Base-by-base conservation (phyloP, 768 basidiomycete species). In the Hortiboletus flavorubellus region DNA sequence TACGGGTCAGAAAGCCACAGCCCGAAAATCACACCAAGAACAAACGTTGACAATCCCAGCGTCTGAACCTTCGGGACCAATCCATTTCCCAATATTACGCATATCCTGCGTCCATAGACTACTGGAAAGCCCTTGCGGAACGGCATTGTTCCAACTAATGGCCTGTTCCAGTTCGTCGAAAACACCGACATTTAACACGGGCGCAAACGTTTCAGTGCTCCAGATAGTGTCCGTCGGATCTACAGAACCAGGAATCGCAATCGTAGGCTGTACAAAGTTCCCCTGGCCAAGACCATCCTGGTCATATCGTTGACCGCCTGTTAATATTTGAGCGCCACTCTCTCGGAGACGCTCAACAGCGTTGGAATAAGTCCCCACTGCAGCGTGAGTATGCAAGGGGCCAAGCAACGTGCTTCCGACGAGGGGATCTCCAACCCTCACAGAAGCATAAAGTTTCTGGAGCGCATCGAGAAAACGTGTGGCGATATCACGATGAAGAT, bases 1-100 rank as follows among this genome's bases (percentile, higher is more conserved):
- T 7, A 54, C 4, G 29, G 34, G 39, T 69, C 39, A 62, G 50
- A 39, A 46, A 30, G 11, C 15, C 11, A 35, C 55, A 8, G 10
- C 21, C 34, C 37, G 10, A 1, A 8, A 35, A 46, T 43, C 43
- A 51, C 49, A 43, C 18, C 30, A 42, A 50, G 18, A 47, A 76
- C 84, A 67, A 68, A 91, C 92, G 72, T 95, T 94, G 56, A 94
- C 91, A 60, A 95, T 97, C 8, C 96, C 96, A 39, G 89, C 78
- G 69, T 98, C 96, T 26, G 87, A 89, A 31, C 95, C 95, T 55
- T 79, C 78, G 39, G 93, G 89, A 12, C 94, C 93, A 60, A 96
- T 86, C 92, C 93, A 97, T 73, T 85, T 89, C 49, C 95, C 93
- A 50, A 97, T 75, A 62, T 87, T 86, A 56, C 88, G 78, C 46